Conservation (phyloP, 2,329 filamentous ascomycete genomes). For the Fusarium sp. region DNA sequence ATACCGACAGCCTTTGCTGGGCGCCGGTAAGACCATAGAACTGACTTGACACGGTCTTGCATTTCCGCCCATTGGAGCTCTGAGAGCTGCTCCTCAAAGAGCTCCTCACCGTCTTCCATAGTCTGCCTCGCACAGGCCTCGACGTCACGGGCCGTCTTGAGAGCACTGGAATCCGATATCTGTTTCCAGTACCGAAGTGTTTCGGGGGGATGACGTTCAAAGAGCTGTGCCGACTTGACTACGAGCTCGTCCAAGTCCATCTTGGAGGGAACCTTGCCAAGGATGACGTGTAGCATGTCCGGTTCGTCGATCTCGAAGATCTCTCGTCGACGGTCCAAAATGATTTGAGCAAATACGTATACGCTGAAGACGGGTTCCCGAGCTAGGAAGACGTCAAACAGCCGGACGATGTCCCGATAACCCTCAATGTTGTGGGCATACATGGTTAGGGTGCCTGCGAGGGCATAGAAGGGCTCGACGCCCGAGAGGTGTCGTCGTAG, state of each 20-base stretch:
- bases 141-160: conserved; percentile 77
- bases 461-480: conserved; percentile 87
- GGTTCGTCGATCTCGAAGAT: conserved; percentile 91
- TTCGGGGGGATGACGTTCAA: conserved; percentile 73
- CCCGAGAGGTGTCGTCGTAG: conserved; percentile 78
- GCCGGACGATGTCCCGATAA: conserved; percentile 84
- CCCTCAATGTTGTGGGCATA: conserved; percentile 96
- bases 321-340: conserved; percentile 80
- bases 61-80: conserved; percentile 73
- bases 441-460: conserved; percentile 92
- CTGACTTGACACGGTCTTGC: conserved; percentile 41
- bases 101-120: conserved; percentile 68
- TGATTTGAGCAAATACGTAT: conserved; percentile 90
- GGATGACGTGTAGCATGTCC: conserved; percentile 88
- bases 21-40: conserved; percentile 70
- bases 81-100: conserved; percentile 74
- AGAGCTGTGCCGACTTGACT: conserved; percentile 67
- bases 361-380: conserved; percentile 86
- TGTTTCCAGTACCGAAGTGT: conserved; percentile 72
- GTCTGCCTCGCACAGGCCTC: conserved; percentile 61
- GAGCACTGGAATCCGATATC: conserved; percentile 77
- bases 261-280: conserved; percentile 84
- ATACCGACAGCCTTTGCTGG: conserved; percentile 68
- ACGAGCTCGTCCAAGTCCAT: conserved; percentile 84
- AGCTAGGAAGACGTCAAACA: conserved; percentile 92